These are phyloP conservation scores for Verticillium klebahnii DNA, from an alignment of 2,329 filamentous ascomycete genomes.

Conservation along the genomic window DNA sequence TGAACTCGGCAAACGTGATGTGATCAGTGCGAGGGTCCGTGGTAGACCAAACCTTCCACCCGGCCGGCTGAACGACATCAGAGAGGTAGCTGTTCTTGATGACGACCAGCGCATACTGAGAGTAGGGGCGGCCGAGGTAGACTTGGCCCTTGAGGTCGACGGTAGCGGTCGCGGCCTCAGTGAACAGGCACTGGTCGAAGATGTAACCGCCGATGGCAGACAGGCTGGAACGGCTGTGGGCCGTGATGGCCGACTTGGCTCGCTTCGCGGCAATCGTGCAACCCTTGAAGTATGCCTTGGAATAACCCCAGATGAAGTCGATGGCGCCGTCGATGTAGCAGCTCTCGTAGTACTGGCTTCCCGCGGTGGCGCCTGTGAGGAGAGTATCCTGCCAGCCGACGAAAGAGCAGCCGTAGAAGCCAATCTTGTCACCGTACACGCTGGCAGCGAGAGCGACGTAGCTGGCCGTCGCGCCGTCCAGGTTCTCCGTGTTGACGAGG, in stretches of 20 bases:
- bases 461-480: slow-evolving; percentile 12
- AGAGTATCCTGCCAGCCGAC: slow-evolving; percentile 46
- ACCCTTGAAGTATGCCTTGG: slow-evolving; percentile 22
- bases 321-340: slow-evolving; percentile 41
- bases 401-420: slow-evolving; percentile 41
- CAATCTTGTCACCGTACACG: slow-evolving; percentile 32
- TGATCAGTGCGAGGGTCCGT: slow-evolving; percentile 33
- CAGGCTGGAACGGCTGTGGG: slow-evolving; percentile 33
- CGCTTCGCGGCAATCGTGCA: slow-evolving; percentile 22
- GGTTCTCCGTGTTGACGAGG: slow-evolving; percentile 28
- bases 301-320: slow-evolving; percentile 38
- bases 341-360: slow-evolving; percentile 40
- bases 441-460: slow-evolving; percentile 43
- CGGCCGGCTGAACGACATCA: slow-evolving; percentile 44
- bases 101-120: slow-evolving; percentile 43
- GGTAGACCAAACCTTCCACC: slow-evolving; percentile 44
- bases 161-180: slow-evolving; percentile 38
- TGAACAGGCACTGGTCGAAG: slow-evolving; percentile 36
- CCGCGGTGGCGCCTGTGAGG: slow-evolving; percentile 30
- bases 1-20: slow-evolving; percentile 48
- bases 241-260: slow-evolving; percentile 31
- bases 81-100: slow-evolving; percentile 43
- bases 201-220: slow-evolving; percentile 39
- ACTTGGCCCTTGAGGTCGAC: slow-evolving; percentile 25
- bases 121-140: slow-evolving; percentile 51